Percentiles rank a stretch among this genome's conserved stretches.
Conservation (phyloP, 1,284 basidiomycete species). For the Ustanciosporium gigantosporum region DNA sequence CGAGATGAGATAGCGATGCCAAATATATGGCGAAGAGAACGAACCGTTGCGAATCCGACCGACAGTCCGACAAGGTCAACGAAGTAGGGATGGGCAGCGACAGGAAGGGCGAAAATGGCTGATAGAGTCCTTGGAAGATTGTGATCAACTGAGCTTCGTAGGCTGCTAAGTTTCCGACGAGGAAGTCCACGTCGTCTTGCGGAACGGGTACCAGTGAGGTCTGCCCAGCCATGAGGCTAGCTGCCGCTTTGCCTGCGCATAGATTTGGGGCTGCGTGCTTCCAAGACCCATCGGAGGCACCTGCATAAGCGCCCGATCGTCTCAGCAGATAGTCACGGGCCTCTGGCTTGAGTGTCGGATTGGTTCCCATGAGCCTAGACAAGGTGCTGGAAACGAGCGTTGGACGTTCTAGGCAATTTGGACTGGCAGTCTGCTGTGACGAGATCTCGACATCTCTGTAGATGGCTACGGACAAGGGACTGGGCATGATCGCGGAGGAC, state of each 20-base stretch:
- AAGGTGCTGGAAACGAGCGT: conserved; percentile 15
- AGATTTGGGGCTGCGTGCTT: conserved; percentile 14
- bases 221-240: conserved; percentile 18
- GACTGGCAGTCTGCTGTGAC: conserved; percentile 8
- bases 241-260: conserved; percentile 20
- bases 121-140: conserved; percentile 30
- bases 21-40: conserved; percentile 26
- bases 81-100: conserved; percentile 21
- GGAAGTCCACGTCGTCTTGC: conserved; percentile 10
- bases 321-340: conserved; percentile 20
- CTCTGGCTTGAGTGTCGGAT: conserved; percentile 10
- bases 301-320: conserved; percentile 9
- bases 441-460: conserved; percentile 28
- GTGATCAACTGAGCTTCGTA: conserved; percentile 11
- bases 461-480: conserved; percentile 14
- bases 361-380: conserved; percentile 22
- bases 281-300: conserved; percentile 1
- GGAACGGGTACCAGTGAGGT: conserved; percentile 1
- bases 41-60: conserved; percentile 20
- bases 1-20: conserved; percentile 20
- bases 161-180: conserved; percentile 8
- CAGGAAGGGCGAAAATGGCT: conserved; percentile 26
- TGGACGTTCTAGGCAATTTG: conserved; percentile 13
- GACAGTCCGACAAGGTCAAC: conserved; percentile 9
- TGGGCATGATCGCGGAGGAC: conserved; percentile 21